Conservation (phyloP, 768 basidiomycete species). For the Lactifluus echinatus region DNA sequence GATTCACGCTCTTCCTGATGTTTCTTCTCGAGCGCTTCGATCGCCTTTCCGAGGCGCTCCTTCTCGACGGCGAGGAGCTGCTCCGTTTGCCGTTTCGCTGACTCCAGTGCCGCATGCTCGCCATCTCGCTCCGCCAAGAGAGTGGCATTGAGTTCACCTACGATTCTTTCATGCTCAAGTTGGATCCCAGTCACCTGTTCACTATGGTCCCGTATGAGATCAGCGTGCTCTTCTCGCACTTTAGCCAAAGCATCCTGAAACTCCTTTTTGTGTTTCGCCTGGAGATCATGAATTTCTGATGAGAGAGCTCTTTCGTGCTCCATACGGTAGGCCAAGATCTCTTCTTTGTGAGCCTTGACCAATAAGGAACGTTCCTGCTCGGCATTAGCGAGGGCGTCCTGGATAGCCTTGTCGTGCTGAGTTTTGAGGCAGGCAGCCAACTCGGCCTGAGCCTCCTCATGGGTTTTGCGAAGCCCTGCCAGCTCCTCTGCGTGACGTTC, state of each 20-base stretch:
- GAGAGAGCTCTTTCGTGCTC: conserved; percentile 41
- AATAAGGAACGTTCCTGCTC: conserved; percentile 29
- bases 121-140: conserved; percentile 32
- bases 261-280: conserved; percentile 4
- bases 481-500: conserved; percentile 36
- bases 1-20: conserved; percentile 42
- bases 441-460: conserved; percentile 35
- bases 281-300: not conserved
- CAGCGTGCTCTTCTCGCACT: not conserved
- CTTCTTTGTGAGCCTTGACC: conserved; percentile 33
- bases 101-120: conserved; percentile 32
- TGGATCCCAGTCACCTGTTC: conserved; percentile 1
- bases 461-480: conserved; percentile 33
- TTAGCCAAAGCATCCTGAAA: not conserved
- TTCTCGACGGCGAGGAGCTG: conserved; percentile 39
- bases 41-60: conserved; percentile 32
- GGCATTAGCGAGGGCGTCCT: conserved; percentile 19
- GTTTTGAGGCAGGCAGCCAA: conserved; percentile 4
- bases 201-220: not conserved
- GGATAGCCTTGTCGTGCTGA: conserved; percentile 14
- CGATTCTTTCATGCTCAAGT: conserved; percentile 8
- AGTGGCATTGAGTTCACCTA: conserved; percentile 31
- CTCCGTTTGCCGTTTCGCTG: conserved; percentile 28
- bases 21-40: conserved; percentile 43
- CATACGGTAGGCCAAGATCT: conserved; percentile 32